Conservation (phyloP, 108 stramenopile genomes). For the Fistulifera solaris region DNA sequence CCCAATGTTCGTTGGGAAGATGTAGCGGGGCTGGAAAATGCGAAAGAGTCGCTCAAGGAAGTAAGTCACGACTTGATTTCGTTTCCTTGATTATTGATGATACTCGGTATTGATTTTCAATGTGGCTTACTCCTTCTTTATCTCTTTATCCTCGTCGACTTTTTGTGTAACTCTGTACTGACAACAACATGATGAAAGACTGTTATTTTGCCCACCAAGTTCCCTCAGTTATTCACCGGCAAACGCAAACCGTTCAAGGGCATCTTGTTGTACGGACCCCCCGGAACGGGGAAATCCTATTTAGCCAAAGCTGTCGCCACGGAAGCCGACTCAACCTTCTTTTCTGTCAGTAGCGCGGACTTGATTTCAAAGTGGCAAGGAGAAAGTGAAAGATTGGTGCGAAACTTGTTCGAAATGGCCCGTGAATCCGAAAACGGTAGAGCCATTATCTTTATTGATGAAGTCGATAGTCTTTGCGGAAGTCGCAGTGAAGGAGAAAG, state of each 20-base stretch:
- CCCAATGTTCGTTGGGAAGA: constrained; percentile 98
- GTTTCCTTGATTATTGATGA: background rate
- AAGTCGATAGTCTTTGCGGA: constrained; percentile 94
- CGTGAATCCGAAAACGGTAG: constrained; percentile 75
- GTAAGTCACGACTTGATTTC: constrained; percentile 12
- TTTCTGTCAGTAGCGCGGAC: constrained; percentile 93
- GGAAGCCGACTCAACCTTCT: constrained; percentile 96
- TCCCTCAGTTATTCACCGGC: constrained; percentile 95
- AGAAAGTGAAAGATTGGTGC: constrained; percentile 93
- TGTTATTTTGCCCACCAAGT: constrained; percentile 87
- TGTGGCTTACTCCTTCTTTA: constrained; percentile 5
- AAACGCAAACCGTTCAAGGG: constrained; percentile 90
- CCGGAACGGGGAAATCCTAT: constrained; percentile 90
- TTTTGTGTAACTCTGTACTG: no score
- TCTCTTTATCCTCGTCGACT: no score
- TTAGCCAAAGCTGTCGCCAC: constrained; percentile 99
- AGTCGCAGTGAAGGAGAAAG: constrained; percentile 85
- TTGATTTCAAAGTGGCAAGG: constrained; percentile 99
- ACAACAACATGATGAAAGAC: constrained; percentile 53
- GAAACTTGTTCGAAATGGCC: constrained; percentile 97
- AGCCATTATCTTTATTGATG: constrained; percentile 93
- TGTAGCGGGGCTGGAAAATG: constrained; percentile 93
- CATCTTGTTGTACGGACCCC: constrained; percentile 93
- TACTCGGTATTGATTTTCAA: background rate
- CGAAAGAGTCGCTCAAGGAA: constrained; percentile 96